Percentiles rank a stretch among this genome's conserved stretches.
phyloP scores from a whole-genome alignment of 208 protist genomes.

The Acanthamoeba triangularis region DNA sequence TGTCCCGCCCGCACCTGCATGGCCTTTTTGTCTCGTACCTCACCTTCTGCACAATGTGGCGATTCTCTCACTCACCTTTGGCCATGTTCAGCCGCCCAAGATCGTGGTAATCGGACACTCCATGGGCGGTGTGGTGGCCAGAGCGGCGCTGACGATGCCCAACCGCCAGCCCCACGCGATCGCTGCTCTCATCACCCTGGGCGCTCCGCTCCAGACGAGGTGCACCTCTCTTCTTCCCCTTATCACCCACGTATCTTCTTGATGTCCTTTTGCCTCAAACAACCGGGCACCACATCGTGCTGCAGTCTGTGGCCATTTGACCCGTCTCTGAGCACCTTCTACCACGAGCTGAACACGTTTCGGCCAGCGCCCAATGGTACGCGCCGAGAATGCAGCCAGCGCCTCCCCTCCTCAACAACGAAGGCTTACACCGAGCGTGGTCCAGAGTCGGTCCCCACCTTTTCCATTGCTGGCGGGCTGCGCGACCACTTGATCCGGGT shows the following conservation, averaged over 20 bases:
- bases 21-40: background rate
- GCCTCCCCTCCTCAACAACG: background rate
- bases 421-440: background rate
- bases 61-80: background rate
- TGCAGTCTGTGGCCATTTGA: constrained; percentile 33
- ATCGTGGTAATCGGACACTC: constrained; percentile 62
- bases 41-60: background rate
- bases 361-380: background rate
- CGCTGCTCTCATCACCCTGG: constrained; percentile 22
- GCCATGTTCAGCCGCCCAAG: background rate
- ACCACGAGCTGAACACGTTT: constrained; percentile 27
- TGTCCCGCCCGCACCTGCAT: background rate
- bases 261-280: background rate
- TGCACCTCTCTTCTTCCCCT: background rate
- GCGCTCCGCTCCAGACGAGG: constrained; percentile 44
- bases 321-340: constrained; percentile 17
- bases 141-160: constrained; percentile 51
- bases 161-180: background rate
- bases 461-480: constrained; percentile 44
- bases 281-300: background rate
- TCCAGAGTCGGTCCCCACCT: background rate
- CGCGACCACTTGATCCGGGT: constrained; percentile 36
- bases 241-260: background rate
- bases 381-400: too few species aligned
- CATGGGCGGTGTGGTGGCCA: constrained; percentile 69